Conservation (phyloP, 352 stramenopile genomes). For the Phytophthora tubulina region DNA sequence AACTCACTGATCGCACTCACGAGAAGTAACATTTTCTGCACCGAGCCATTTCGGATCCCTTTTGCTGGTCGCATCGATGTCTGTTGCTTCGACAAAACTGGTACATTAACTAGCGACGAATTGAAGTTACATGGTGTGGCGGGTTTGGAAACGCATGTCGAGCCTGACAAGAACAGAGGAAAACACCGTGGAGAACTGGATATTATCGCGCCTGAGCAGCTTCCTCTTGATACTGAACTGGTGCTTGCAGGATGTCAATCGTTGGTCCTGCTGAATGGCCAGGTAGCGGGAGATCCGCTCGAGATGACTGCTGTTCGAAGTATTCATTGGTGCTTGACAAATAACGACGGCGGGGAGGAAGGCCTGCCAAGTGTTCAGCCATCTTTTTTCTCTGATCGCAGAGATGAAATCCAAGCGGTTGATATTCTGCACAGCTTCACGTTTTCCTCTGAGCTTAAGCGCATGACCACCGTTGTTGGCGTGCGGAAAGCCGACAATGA, state of each 20-base stretch:
- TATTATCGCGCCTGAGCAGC: slow-evolving; percentile 87
- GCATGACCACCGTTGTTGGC: slow-evolving; percentile 97
- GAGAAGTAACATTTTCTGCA: slow-evolving; percentile 97
- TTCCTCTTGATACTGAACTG: slow-evolving; percentile 91
- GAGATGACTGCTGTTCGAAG: slow-evolving; percentile 96
- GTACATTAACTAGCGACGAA: slow-evolving; percentile 98
- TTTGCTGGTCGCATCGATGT: slow-evolving; percentile 96
- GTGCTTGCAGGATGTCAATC: slow-evolving; percentile 96
- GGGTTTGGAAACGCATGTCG: slow-evolving; percentile 69
- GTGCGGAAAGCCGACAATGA: slow-evolving; percentile 80
- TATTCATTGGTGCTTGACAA: slow-evolving; percentile 77
- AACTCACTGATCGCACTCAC: slow-evolving; percentile 96
- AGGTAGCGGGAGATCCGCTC: slow-evolving; percentile 97
- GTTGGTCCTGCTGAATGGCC: slow-evolving; percentile 96
- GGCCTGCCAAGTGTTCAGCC: slow-evolving; percentile 36
- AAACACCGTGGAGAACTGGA: slow-evolving; percentile 69
- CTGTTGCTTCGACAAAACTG: slow-evolving; percentile 99
- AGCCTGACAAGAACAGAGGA: slow-evolving; percentile 43
- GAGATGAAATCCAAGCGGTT: slow-evolving; percentile 86
- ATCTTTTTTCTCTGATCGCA: slow-evolving; percentile 44
- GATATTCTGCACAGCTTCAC: slow-evolving; percentile 95
- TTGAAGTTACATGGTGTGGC: slow-evolving; percentile 94
- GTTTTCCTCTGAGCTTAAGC: slow-evolving; percentile 97
- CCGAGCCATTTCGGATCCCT: slow-evolving; percentile 98
- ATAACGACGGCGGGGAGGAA: slow-evolving; percentile 44